These are phyloP conservation scores for Entamoeba invadens DNA, from an alignment of 208 protist species.

Conservation along the genomic window DNA sequence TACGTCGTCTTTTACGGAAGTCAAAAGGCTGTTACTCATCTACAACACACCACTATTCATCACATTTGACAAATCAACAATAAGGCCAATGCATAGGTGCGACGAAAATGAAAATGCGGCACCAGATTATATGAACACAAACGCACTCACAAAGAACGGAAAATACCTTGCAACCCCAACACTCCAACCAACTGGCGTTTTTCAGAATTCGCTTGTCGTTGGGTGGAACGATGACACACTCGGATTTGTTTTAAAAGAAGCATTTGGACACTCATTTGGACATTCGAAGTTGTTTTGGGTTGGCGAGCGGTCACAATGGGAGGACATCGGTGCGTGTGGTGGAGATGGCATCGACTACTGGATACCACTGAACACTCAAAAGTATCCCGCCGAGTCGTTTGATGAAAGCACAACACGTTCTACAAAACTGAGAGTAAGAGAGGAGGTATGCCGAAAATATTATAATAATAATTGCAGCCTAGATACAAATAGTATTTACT, in stretches of 20 bases:
- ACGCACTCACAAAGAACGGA: neutral
- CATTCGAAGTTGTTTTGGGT: neutral
- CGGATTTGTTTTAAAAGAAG: neutral
- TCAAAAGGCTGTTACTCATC: neutral
- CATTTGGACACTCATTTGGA: neutral
- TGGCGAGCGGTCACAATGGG: neutral
- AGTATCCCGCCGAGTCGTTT: too few relatives aligned
- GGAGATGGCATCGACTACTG: neutral
- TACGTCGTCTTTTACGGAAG: neutral
- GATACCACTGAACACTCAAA: neutral
- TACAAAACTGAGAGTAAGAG: neutral
- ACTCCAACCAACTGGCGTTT: neutral
- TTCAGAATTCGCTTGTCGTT: neutral
- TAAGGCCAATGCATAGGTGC: neutral
- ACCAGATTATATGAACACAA: neutral
- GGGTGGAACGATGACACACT: neutral
- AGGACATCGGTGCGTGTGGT: neutral
- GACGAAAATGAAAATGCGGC: neutral
- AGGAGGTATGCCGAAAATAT: neutral
- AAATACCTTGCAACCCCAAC: neutral
- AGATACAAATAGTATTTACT: neutral
- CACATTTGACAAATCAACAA: neutral
- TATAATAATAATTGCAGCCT: neutral
- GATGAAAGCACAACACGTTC: neutral
- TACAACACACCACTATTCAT: neutral